These are phyloP conservation scores for Boletus semigastroideus DNA, from an alignment of 1,284 basidiomycete genomes.

Conservation along the genomic window DNA sequence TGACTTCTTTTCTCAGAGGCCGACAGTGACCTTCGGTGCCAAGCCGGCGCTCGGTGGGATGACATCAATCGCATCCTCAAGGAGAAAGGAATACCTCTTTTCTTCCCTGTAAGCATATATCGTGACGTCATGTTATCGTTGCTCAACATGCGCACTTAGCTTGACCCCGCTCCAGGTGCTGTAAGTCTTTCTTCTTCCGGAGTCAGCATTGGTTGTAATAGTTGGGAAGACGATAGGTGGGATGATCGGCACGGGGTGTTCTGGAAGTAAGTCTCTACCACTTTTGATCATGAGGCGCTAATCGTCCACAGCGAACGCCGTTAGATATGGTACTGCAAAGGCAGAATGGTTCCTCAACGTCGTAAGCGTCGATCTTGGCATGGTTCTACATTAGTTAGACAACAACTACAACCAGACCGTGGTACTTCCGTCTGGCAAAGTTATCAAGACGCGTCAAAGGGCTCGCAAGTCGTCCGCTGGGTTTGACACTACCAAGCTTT, in stretches of 20 bases:
- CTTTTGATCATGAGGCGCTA: background rate
- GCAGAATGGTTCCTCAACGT: constrained; percentile 73
- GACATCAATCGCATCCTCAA: constrained; percentile 79
- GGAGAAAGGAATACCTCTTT: constrained; percentile 64
- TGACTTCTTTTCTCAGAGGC: constrained; percentile 36
- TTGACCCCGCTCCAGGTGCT: constrained; percentile 55
- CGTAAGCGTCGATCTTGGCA: constrained; percentile 34
- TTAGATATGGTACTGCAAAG: constrained; percentile 77
- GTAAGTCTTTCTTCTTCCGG: constrained; percentile 32
- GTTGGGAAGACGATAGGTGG: constrained; percentile 50
- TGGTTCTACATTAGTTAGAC: background rate
- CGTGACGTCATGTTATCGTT: background rate
- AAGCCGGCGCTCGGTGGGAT: constrained; percentile 87
- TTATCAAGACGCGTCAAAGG: constrained; percentile 75
- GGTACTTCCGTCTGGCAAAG: constrained; percentile 76
- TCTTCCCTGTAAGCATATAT: constrained; percentile 59
- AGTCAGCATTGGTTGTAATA: constrained; percentile 8
- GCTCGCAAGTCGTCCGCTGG: constrained; percentile 77
- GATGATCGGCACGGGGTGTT: constrained; percentile 57
- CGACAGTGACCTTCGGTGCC: constrained; percentile 75
- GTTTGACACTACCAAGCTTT: constrained; percentile 77
- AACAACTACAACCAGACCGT: constrained; percentile 49
- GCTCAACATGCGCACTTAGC: constrained; percentile 30
- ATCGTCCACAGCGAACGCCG: constrained; percentile 64
- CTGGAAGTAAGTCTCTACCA: constrained; percentile 44